These are phyloP conservation scores for Kingdonia uniflora DNA, from an alignment of 164 flowering plant genomes.

Conservation along the genomic window DNA sequence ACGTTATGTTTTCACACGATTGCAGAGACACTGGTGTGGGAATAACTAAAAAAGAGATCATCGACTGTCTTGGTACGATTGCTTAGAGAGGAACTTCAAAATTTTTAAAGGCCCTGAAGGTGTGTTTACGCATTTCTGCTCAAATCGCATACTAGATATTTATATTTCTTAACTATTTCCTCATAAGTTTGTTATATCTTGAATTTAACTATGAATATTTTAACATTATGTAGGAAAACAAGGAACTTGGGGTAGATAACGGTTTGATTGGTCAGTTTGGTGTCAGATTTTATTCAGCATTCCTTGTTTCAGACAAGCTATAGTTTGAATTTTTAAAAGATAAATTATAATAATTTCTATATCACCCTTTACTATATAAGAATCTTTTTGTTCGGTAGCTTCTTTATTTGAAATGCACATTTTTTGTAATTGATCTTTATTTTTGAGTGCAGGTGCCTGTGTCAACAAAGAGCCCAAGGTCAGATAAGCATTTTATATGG, in stretches of 20 bases:
- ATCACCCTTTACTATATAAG: too few relatives aligned
- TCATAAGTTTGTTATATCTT: too few relatives aligned
- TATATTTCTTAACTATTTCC: too few relatives aligned
- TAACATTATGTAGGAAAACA: constrained; percentile 51
- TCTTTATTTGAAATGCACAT: too few relatives aligned
- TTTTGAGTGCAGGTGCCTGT: constrained; percentile 71
- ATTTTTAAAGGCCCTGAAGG: constrained; percentile 89
- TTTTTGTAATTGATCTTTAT: background rate
- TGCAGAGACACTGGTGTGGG: constrained; percentile 97
- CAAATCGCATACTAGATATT: background rate
- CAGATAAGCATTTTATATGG: constrained; percentile 94
- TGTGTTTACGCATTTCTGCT: constrained; percentile 9
- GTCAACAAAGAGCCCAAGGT: constrained; percentile 85
- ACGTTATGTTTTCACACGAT: background rate
- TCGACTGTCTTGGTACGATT: constrained; percentile 97
- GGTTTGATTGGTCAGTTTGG: constrained; percentile 97
- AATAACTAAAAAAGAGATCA: constrained; percentile 89
- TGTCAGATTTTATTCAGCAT: constrained; percentile 97
- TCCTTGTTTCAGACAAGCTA: constrained; percentile 88
- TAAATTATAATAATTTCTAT: too few relatives aligned
- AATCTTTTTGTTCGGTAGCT: too few relatives aligned
- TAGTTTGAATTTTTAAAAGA: background rate
- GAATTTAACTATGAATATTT: background rate
- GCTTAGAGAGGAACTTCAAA: constrained; percentile 99
- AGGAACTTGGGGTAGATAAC: constrained; percentile 82